phyloP scores from a whole-genome alignment of 345 rosid genomes.

The Eutrema heterophyllum region DNA sequence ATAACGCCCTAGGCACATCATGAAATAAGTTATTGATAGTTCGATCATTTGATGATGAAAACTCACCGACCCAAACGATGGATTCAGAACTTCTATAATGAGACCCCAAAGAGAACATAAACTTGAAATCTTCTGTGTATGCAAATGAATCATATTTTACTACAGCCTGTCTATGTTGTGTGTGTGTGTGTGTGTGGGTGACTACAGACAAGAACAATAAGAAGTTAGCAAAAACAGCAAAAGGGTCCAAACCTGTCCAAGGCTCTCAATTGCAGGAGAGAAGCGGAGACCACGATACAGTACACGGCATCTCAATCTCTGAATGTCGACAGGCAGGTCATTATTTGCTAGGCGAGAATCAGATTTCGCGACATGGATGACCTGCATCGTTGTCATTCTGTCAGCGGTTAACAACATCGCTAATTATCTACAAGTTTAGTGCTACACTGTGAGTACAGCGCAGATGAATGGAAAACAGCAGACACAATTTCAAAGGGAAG shows the following conservation, averaged over 20 bases:
- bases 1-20: not conserved
- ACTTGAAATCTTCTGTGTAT: not conserved
- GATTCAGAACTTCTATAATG: not conserved
- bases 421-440: not conserved
- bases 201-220: not conserved
- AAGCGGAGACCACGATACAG: conserved; percentile 68
- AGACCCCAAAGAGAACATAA: not conserved
- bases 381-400: conserved; percentile 37
- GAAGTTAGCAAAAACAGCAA: not conserved
- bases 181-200: not conserved
- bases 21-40: not conserved
- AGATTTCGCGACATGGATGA: conserved; percentile 80
- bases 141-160: not conserved
- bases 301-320: conserved; percentile 92
- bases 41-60: not conserved
- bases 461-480: not conserved
- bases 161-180: not conserved
- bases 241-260: conserved; percentile 68
- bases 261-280: conserved; percentile 66
- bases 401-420: not conserved
- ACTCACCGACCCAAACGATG: not conserved
- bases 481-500: not conserved
- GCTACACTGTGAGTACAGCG: not conserved
- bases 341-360: conserved; percentile 96
- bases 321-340: conserved; percentile 76